Conservation (phyloP, 345 rosid species). For the Mangifera indica region DNA sequence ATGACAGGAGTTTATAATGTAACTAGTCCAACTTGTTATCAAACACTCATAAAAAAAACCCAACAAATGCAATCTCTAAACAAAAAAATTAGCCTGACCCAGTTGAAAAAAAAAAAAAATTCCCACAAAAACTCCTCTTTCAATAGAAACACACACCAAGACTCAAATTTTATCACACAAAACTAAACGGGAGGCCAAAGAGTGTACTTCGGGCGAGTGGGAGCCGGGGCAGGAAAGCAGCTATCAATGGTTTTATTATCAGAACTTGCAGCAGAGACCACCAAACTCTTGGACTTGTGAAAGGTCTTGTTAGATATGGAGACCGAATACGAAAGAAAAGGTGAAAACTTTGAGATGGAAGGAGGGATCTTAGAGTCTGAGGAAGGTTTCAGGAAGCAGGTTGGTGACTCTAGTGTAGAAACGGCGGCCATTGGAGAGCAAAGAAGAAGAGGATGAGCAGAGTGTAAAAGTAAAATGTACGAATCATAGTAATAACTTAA, state of each 20-base stretch:
- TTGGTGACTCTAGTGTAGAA: conserved; percentile 15
- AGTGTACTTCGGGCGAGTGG: conserved; percentile 37
- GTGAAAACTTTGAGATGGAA: conserved; percentile 18
- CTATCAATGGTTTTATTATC: conserved; percentile 30
- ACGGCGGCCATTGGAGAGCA: conserved; percentile 39
- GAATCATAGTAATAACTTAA: no score
- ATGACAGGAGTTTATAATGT: no score
- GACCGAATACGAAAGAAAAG: conserved; percentile 17
- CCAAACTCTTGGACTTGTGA: conserved; percentile 22
- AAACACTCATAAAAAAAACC: no score
- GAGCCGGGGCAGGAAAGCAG: conserved; percentile 31
- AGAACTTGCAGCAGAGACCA: conserved; percentile 33
- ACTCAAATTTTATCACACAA: not conserved
- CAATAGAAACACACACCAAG: not conserved
- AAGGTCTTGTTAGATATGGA: not conserved
- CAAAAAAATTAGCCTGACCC: no score
- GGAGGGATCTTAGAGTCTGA: conserved; percentile 21
- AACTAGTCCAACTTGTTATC: no score
- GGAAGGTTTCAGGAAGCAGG: conserved; percentile 18
- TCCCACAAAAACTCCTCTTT: no score
- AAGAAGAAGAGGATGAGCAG: no score
- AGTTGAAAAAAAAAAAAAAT: no score
- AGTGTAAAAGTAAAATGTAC: no score
- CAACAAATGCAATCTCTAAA: no score
- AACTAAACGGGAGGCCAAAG: not conserved